Evolutionary conservation across 345 rosid genomes (phyloP).

Genomic region (Zanthoxylum bungeanum): DNA sequence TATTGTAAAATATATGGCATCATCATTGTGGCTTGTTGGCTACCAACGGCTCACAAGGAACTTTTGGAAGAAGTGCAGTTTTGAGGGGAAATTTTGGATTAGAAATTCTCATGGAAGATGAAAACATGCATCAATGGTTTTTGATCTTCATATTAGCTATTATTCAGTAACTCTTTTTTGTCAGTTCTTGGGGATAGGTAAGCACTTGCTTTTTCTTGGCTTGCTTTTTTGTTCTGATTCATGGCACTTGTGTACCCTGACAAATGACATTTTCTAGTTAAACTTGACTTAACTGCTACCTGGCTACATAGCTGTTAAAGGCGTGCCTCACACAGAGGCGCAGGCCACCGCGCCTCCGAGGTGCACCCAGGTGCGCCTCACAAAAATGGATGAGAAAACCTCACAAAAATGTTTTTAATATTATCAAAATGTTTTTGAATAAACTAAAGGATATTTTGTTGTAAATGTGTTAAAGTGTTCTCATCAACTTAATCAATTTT

Average conservation of each 20-base stretch:
- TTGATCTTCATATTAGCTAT: background rate
- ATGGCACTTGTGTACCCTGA: background rate
- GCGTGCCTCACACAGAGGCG: too few relatives aligned
- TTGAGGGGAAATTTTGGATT: background rate
- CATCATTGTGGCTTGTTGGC: background rate
- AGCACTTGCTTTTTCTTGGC: background rate
- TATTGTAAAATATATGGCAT: background rate
- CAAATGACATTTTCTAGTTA: background rate
- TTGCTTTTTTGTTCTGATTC: background rate
- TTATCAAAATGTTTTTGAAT: too few relatives aligned
- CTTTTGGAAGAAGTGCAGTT: background rate
- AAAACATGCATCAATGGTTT: background rate
- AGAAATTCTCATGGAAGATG: background rate
- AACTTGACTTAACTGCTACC: background rate
- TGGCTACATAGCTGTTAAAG: too few relatives aligned
- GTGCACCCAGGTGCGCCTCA: too few relatives aligned
- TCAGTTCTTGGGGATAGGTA: background rate
- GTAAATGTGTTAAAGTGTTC: too few relatives aligned
- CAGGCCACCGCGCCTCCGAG: too few relatives aligned
- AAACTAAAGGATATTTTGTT: too few relatives aligned
- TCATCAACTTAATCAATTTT: too few relatives aligned
- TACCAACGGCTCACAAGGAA: too few relatives aligned
- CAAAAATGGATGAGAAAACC: too few relatives aligned
- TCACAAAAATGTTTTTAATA: too few relatives aligned
- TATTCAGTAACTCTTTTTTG: background rate